phyloP scores from a whole-genome alignment of 2,329 filamentous ascomycete genomes.

The Periconia digitata region DNA sequence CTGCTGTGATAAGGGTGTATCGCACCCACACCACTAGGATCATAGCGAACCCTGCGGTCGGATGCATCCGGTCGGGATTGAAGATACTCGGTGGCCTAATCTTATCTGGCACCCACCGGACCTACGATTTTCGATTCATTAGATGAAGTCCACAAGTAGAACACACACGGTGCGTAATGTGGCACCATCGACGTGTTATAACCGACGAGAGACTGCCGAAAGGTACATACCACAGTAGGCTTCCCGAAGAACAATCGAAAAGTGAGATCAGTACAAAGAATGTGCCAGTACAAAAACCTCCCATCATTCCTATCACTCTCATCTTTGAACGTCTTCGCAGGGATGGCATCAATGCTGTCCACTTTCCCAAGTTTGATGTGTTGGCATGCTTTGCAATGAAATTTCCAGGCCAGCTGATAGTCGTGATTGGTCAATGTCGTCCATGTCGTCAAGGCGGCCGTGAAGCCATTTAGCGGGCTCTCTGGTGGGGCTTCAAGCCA shows the following conservation, averaged over 20 bases:
- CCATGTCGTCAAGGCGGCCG: conserved; percentile 25
- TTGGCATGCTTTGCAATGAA: conserved; percentile 31
- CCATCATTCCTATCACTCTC: conserved; percentile 17
- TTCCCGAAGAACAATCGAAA: conserved; percentile 33
- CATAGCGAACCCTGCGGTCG: conserved; percentile 15
- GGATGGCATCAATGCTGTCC: conserved; percentile 22
- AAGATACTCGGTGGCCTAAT: conserved; percentile 25
- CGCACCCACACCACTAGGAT: conserved; percentile 21
- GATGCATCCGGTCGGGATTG: conserved; percentile 19
- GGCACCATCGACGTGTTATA: no score
- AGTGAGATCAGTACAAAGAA: conserved; percentile 24
- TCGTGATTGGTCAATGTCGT: conserved; percentile 29
- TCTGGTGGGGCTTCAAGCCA: conserved; percentile 23
- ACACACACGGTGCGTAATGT: neutral
- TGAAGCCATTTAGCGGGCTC: conserved; percentile 21
- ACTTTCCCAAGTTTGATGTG: conserved; percentile 21
- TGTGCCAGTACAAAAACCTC: conserved; percentile 28
- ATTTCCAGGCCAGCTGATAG: conserved; percentile 32
- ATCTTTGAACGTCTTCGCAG: conserved; percentile 22
- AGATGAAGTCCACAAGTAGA: neutral
- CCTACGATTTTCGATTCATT: neutral
- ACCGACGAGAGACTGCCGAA: no score
- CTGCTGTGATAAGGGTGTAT: conserved; percentile 22
- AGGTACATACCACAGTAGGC: conserved; percentile 13
- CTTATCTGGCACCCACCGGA: conserved; percentile 19